phyloP scores from a whole-genome alignment of 192 early-diverging fungal species.

The Coemansia sp. region DNA sequence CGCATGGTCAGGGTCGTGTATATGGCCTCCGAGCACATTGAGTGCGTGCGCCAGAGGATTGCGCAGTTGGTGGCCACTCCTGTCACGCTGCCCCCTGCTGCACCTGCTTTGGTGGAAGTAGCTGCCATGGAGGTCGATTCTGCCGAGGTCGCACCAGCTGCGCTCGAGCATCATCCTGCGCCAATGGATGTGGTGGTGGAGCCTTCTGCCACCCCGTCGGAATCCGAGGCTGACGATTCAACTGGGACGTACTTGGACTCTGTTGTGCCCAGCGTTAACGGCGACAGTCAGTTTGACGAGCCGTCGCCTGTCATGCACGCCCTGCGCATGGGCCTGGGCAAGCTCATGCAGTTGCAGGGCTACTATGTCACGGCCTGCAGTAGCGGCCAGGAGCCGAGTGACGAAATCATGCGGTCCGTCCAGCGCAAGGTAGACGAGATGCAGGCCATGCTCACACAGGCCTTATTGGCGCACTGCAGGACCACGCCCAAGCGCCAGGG shows the following conservation, averaged over 20 bases:
- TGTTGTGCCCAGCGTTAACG: background rate
- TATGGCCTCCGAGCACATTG: too few relatives aligned
- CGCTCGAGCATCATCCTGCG: background rate
- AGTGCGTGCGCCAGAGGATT: too few relatives aligned
- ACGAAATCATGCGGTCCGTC: background rate
- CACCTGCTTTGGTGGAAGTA: too few relatives aligned
- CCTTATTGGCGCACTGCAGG: background rate
- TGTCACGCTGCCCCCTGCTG: too few relatives aligned
- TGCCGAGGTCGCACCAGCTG: too few relatives aligned
- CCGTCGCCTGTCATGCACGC: background rate
- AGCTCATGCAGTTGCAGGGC: background rate
- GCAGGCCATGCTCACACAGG: too few relatives aligned
- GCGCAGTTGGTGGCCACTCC: too few relatives aligned
- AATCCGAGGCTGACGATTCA: background rate
- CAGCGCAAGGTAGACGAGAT: too few relatives aligned
- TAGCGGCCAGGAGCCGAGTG: background rate
- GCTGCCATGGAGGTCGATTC: too few relatives aligned
- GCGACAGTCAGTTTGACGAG: background rate
- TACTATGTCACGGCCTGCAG: background rate
- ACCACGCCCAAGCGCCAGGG: background rate
- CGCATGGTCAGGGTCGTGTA: too few relatives aligned
- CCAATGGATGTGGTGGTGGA: background rate
- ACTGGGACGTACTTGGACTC: background rate
- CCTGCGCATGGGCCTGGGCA: background rate
- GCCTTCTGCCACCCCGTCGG: background rate